Conservation (phyloP, 176 grass and related monocot genomes). For the Thalia dealbata region DNA sequence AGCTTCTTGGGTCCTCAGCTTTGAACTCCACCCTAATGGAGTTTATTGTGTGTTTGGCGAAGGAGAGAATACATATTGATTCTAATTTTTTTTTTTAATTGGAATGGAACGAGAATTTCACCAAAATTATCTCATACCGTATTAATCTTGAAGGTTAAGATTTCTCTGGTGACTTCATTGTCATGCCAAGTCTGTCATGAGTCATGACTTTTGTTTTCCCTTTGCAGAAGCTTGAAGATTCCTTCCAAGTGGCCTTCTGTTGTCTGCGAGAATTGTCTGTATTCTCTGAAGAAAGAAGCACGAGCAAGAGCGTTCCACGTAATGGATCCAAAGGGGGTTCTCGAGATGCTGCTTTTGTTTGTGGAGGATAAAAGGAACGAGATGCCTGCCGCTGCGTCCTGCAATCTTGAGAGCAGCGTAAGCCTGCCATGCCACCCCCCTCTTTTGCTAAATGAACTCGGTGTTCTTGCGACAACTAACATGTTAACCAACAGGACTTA, state of each 20-base stretch:
- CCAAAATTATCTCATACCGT: too few species aligned
- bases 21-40: neutral
- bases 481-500: neutral
- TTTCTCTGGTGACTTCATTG: neutral
- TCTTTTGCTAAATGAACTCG: neutral
- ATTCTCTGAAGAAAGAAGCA: conserved; percentile 63
- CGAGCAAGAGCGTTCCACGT: conserved; percentile 87
- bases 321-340: conserved; percentile 75
- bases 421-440: neutral
- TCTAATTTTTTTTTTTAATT: too few species aligned
- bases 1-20: neutral
- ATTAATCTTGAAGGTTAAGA: neutral
- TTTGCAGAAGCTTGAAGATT: conserved; percentile 77
- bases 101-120: too few species aligned
- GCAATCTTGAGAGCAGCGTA: conserved; percentile 25
- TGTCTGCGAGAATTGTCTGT: conserved; percentile 93
- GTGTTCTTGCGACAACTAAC: neutral
- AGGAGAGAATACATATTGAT: too few species aligned
- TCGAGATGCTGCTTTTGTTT: conserved; percentile 81
- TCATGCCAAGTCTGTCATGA: neutral
- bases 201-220: conserved; percentile 20
- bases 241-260: conserved; percentile 68
- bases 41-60: too few species aligned
- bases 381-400: conserved; percentile 21
- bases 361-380: conserved; percentile 49